phyloP scores from a whole-genome alignment of 108 stramenopile genomes.

The Pseudonitzschia delicatissima region DNA sequence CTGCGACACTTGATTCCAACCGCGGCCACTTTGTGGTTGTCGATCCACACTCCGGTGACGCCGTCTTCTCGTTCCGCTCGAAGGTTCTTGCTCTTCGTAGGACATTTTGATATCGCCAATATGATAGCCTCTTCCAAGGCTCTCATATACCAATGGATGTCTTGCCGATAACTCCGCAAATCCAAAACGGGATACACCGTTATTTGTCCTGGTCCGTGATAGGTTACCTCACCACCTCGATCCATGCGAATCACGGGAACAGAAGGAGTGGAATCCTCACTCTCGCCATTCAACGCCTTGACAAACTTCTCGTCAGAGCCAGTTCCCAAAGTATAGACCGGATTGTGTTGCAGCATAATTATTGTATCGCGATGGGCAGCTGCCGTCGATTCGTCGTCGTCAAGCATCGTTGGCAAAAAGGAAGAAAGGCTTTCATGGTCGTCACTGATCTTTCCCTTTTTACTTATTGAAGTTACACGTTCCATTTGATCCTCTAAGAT shows the following conservation, averaged over 20 bases:
- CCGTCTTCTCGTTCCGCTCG: conserved; percentile 43
- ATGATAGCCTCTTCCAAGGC: conserved; percentile 90
- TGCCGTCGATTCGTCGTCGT: neutral
- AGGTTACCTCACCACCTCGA: conserved; percentile 97
- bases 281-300: neutral
- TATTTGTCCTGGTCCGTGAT: conserved; percentile 97
- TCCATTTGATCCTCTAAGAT: conserved; percentile 46
- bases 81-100: neutral
- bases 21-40: conserved; percentile 88
- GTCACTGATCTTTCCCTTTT: too few species aligned
- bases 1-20: conserved; percentile 85
- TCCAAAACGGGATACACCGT: conserved; percentile 93
- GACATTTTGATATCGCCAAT: conserved; percentile 51
- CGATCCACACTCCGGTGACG: conserved; percentile 92
- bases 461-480: too few species aligned
- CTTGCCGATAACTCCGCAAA: conserved; percentile 84
- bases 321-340: conserved; percentile 84
- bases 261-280: neutral
- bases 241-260: conserved; percentile 80
- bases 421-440: neutral
- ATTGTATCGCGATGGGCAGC: conserved; percentile 51
- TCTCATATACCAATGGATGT: conserved; percentile 97
- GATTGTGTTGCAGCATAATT: conserved; percentile 71
- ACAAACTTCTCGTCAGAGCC: conserved; percentile 75
- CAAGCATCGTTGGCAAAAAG: conserved; percentile 6